Percentiles rank a stretch among this genome's conserved stretches.
These are phyloP conservation scores for Xylaria sp. DNA, from an alignment of 495 filamentous ascomycete species.

Conservation along the genomic window DNA sequence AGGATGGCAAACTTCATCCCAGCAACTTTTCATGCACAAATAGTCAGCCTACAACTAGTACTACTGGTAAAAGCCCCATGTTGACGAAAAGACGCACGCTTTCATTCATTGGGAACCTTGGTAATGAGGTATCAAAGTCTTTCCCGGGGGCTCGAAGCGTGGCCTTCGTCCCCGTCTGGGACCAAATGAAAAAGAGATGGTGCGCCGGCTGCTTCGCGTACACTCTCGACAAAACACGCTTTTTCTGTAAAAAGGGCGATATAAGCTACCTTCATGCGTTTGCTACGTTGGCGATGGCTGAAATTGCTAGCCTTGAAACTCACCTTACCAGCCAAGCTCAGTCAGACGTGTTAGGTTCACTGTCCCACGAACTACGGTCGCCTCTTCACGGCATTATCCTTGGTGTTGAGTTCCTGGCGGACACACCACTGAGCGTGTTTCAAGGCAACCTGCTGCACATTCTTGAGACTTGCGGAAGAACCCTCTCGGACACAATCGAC, in stretches of 20 bases:
- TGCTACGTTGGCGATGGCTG: constrained; percentile 63
- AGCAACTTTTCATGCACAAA: neutral
- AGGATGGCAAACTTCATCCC: constrained; percentile 40
- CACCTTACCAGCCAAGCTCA: constrained; percentile 56
- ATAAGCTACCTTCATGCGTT: constrained; percentile 56
- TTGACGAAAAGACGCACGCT: constrained; percentile 8
- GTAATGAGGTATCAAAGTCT: constrained; percentile 16
- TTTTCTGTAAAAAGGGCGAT: constrained; percentile 51
- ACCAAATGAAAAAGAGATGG: constrained; percentile 69
- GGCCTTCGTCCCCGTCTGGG: constrained; percentile 70
- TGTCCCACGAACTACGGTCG: constrained; percentile 78
- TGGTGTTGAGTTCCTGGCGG: constrained; percentile 70
- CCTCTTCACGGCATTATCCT: constrained; percentile 78
- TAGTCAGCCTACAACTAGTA: neutral
- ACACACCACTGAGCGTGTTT: constrained; percentile 54
- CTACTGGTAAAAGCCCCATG: constrained; percentile 17
- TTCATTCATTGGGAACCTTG: constrained; percentile 20
- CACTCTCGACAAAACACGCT: constrained; percentile 53
- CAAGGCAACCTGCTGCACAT: constrained; percentile 71
- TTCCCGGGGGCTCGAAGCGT: constrained; percentile 60
- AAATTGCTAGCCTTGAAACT: constrained; percentile 57
- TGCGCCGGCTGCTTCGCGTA: constrained; percentile 71
- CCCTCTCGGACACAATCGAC: constrained; percentile 77
- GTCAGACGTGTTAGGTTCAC: constrained; percentile 70
- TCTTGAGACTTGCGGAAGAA: constrained; percentile 74